Base-by-base conservation (phyloP, 2,329 filamentous ascomycete genomes). In the Phyllosticta citribraziliensis region DNA sequence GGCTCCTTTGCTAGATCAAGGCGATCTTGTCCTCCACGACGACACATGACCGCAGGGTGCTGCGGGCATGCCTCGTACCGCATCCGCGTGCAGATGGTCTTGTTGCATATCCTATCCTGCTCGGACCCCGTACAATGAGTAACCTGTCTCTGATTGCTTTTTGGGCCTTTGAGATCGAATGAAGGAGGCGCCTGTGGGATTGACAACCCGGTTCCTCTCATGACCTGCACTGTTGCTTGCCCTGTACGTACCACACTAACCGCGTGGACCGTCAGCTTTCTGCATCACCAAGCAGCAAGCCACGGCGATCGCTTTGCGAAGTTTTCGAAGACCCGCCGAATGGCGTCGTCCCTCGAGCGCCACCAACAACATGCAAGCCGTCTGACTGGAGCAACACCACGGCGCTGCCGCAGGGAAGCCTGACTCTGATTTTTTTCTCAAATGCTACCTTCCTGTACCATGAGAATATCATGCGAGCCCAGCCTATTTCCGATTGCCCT, bases 11-110 rank as follows among this genome's bases (percentile, higher is more conserved):
- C 55, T 17, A 35, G 33, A 27, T 58, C 56, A 30, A 33, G 17
- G n/a, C 55, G 52, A 55, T 60, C 58, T 52, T 35, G 53, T 52
- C 47, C 17, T 47, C 17, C 14, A n/a, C 40, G 40, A n/a, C 40
- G 22, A 24, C 58, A 60, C 58, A 60, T 60, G 58, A 60, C 58
- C 58, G 40, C 58, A 35, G 35, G 35, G 35, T 56, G 58, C 53
- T 60, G 53, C 58, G 58, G 55, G 58, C 35, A 54, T 35, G 24
- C 50, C 17, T 55, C 30, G 30, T 59, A 47, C 40, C 17, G 40
- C 40, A 47, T 47, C 40, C 40, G 17, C 40, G 40, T n/a, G 40
- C 40, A 47, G 40, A 47, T 47, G 40, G 14, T 17, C 40, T 47
- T 8, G 40, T n/a, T 47, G 14, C 40, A 47, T 47, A 47, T 47